Conservation (phyloP, 495 filamentous ascomycete species). For the Pyrenula massariospora region DNA sequence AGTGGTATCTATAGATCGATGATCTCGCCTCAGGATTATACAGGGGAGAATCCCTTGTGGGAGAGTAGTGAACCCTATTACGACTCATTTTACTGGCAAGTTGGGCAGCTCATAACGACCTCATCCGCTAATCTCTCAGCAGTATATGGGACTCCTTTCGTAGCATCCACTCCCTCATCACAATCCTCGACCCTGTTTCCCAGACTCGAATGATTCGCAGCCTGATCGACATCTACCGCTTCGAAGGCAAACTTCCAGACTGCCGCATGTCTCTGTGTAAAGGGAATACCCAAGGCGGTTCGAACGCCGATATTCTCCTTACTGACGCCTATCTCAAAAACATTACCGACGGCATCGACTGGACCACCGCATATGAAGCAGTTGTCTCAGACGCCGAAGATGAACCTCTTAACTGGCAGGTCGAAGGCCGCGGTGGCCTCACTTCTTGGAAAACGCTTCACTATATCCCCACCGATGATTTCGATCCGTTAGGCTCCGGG, state of each 20-base stretch:
- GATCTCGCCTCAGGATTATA: constrained; percentile 61
- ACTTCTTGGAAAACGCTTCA: constrained; percentile 55
- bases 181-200: constrained; percentile 51
- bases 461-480: constrained; percentile 60
- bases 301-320: constrained; percentile 44
- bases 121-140: constrained; percentile 1
- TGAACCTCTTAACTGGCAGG: constrained; percentile 58
- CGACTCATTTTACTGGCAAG: constrained; percentile 40
- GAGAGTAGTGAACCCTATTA: constrained; percentile 55
- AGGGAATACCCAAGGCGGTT: constrained; percentile 62
- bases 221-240: constrained; percentile 28
- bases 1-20: constrained; percentile 57
- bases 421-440: constrained; percentile 53
- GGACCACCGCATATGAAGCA: constrained; percentile 37
- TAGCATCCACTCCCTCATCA: constrained; percentile 42
- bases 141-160: constrained; percentile 21
- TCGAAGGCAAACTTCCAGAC: constrained; percentile 40
- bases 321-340: constrained; percentile 26
- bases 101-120: constrained; percentile 5
- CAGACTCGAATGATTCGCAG: constrained; percentile 54
- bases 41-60: constrained; percentile 64
- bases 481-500: constrained; percentile 55
- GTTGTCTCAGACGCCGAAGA: constrained; percentile 63
- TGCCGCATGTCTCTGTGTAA: constrained; percentile 50
- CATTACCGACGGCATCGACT: constrained; percentile 37